Conservation (phyloP, 257 asterid genomes). For the Dorcoceras hygrometricum region DNA sequence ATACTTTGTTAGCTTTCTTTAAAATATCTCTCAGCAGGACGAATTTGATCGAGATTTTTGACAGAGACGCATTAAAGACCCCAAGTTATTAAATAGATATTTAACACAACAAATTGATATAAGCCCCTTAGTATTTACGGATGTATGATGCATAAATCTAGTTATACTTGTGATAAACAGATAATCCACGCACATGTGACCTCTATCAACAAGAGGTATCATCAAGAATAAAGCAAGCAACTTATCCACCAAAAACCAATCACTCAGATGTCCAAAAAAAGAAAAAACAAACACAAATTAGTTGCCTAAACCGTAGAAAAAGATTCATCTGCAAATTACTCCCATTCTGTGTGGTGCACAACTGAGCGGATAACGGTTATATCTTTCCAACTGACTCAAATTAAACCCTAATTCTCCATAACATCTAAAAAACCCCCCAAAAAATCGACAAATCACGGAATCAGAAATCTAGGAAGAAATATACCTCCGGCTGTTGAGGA, state of each 20-base stretch:
- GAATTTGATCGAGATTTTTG: too few species aligned
- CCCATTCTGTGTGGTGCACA: background rate
- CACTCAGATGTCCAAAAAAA: background rate
- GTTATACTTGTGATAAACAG: background rate
- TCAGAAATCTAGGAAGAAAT: conserved; percentile 25
- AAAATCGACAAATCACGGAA: background rate
- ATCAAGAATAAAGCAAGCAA: background rate
- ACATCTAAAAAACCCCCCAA: conserved; percentile 42
- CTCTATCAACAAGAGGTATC: background rate
- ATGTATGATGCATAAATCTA: background rate
- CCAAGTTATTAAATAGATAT: too few species aligned
- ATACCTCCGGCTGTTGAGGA: conserved; percentile 71
- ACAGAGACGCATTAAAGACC: background rate
- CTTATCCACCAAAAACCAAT: background rate
- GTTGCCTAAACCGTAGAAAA: background rate
- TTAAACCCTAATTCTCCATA: conserved; percentile 30
- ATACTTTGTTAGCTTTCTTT: background rate
- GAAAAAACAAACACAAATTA: background rate
- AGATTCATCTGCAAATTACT: conserved; percentile 10
- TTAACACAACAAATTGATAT: too few species aligned
- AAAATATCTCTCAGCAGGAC: background rate
- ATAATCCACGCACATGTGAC: background rate
- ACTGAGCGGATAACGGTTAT: background rate
- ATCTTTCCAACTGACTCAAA: conserved; percentile 33
- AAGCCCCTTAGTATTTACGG: background rate